Evolutionary conservation across 1,139 yeast genomes (phyloP), one percentile per base, ranked within the genome.

Genomic region (Blastobotrys buckinghamii): DNA sequence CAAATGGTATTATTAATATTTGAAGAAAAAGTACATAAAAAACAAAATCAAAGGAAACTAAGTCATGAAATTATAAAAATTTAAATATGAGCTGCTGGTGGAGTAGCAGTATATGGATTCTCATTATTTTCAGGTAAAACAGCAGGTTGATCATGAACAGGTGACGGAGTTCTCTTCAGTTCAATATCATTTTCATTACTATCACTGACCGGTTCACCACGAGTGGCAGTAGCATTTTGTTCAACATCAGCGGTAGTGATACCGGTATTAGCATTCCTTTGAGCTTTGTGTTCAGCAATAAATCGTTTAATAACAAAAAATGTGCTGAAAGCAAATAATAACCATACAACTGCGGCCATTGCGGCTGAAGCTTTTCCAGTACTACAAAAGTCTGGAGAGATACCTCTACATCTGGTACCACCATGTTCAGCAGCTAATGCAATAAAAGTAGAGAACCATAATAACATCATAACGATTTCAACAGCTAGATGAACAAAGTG

Each of bases 101-200:
- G 38, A 3, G 38, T 20, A 9, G 38, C 24, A 35, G 24, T 35
- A 20, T 17, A 20, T n/a, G 24, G 38, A 20, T 33, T 33, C 6
- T 36, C 24, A 7, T 6, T 36, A n/a, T 22, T 13, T 7, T 6
- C 22, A 9, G 20, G 39, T 17, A 36, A 36, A 13, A 13, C n/a
- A 13, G 12, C 29, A 8, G 29, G 22, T 16, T 83, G 17, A 59
- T n/a, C n/a, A n/a, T n/a, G n/a, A n/a, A n/a, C n/a, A n/a, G n/a
- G n/a, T n/a, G 39, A 17, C 7, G 17, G 17, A 34, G 7, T 9
- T 6, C 17, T 6, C 13, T 34, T 34, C 13, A 9, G n/a, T 19
- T 34, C 38, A 10, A 29, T 48, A 52, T 24, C 60, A 57, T 26
- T 6, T 13, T 47, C 53, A 42, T 30, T 47, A 17, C 47, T 55